A percentile compares a stretch with the other conserved stretches of the same genome.
Evolutionary conservation across 148 eudicot species (phyloP).

Genomic region (Oxyria digyna): DNA sequence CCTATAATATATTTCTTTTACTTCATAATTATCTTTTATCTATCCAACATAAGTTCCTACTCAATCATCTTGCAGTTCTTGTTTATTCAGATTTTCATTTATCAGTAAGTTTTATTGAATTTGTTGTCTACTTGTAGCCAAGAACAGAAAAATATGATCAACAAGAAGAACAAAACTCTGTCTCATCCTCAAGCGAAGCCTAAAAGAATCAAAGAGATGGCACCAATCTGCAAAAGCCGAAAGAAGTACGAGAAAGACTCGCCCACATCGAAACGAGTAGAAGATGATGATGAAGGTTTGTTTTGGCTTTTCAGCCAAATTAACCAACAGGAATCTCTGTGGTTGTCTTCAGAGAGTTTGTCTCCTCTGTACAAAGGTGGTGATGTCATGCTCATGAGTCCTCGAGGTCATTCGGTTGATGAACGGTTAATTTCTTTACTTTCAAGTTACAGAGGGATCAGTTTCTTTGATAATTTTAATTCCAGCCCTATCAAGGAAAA

Average conservation of each 20-base stretch:
- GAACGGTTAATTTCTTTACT: slow-evolving; percentile 24
- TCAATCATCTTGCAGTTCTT: background rate
- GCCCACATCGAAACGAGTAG: background rate
- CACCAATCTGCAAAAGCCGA: slow-evolving; percentile 26
- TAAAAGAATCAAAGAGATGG: slow-evolving; percentile 9
- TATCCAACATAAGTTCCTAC: background rate
- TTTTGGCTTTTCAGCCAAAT: slow-evolving; percentile 5
- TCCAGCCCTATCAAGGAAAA: slow-evolving; percentile 20
- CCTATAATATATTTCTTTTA: background rate
- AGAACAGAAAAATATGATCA: background rate
- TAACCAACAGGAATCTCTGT: slow-evolving; percentile 17
- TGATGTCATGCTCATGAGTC: slow-evolving; percentile 24
- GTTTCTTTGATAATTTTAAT: slow-evolving; percentile 3
- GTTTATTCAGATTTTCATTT: background rate
- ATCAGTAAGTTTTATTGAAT: background rate
- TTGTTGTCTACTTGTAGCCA: background rate
- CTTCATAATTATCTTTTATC: background rate
- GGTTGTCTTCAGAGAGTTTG: slow-evolving; percentile 28
- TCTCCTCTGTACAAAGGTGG: slow-evolving; percentile 17
- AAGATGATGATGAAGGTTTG: slow-evolving; percentile 11
- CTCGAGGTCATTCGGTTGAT: slow-evolving; percentile 21
- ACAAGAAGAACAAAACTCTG: background rate
- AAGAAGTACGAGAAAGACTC: slow-evolving; percentile 12
- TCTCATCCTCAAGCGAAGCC: background rate
- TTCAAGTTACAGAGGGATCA: slow-evolving; percentile 12